phyloP scores from a whole-genome alignment of 768 basidiomycete species.

The Mycena sanguinolenta region DNA sequence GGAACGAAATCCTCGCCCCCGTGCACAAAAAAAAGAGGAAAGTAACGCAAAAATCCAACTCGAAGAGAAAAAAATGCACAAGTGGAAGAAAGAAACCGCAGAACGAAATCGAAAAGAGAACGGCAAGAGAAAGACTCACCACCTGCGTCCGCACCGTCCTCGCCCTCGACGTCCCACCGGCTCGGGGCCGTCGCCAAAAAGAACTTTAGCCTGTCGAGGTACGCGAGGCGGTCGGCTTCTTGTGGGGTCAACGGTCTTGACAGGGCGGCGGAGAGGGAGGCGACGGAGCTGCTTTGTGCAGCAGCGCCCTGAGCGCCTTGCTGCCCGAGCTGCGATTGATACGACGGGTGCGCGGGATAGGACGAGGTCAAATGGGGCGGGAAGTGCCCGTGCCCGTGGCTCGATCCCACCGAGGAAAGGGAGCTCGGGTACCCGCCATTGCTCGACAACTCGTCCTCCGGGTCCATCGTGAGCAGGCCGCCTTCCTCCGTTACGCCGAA shows the following conservation, averaged over 20 bases:
- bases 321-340: too few relatives aligned
- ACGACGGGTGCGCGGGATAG: neutral
- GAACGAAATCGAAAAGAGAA: neutral
- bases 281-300: too few relatives aligned
- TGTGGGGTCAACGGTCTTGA: conserved; percentile 70
- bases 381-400: neutral
- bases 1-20: too few relatives aligned
- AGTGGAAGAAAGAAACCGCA: neutral
- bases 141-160: neutral
- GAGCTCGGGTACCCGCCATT: neutral
- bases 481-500: conserved; percentile 8
- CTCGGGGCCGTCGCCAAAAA: conserved; percentile 90
- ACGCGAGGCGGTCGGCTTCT: conserved; percentile 79
- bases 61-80: too few relatives aligned
- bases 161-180: conserved; percentile 65
- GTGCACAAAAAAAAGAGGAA: too few relatives aligned
- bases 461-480: conserved; percentile 33
- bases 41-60: too few relatives aligned
- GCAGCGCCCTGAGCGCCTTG: too few relatives aligned
- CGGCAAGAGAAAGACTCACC: conserved; percentile 1
- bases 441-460: conserved; percentile 11
- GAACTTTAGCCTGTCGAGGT: conserved; percentile 87
- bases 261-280: conserved; percentile 47
- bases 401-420: too few relatives aligned
- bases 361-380: too few relatives aligned